These are phyloP conservation scores for Gaultheria prostrata DNA, from an alignment of 148 eudicot species.

Conservation along the genomic window DNA sequence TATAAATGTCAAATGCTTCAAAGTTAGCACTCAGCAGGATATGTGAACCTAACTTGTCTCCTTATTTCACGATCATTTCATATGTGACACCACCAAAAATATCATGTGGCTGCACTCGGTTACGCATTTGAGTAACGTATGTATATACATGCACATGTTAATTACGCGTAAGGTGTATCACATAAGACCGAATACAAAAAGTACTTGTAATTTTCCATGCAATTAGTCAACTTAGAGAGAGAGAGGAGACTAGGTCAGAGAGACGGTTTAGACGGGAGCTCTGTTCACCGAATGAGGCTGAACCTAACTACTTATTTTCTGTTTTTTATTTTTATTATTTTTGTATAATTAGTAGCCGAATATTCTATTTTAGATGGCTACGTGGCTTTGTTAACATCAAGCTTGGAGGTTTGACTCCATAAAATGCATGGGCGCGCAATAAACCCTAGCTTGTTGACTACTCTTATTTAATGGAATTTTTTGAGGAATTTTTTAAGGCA, in stretches of 20 bases:
- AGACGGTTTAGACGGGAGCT: background rate
- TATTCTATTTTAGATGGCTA: background rate
- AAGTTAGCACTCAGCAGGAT: background rate
- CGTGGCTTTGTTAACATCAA: background rate
- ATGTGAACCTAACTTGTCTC: background rate
- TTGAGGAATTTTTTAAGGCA: background rate
- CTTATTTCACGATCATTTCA: background rate
- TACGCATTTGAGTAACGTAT: background rate
- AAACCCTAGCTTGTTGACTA: conserved; percentile 10
- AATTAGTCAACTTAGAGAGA: conserved; percentile 1
- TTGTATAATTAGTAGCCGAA: background rate
- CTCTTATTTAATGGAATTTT: background rate
- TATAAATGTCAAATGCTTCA: background rate
- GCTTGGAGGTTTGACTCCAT: background rate
- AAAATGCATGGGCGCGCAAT: background rate
- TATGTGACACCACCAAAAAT: background rate
- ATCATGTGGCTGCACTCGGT: background rate
- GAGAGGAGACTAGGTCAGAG: background rate
- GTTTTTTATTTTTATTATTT: background rate
- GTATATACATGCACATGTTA: no score
- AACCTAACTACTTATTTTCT: background rate
- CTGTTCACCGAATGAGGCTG: background rate
- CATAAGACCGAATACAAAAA: no score
- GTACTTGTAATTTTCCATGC: background rate
- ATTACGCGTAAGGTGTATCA: no score